Conservation (phyloP, 2,329 filamentous ascomycete genomes). For the Neofusicoccum parvum region DNA sequence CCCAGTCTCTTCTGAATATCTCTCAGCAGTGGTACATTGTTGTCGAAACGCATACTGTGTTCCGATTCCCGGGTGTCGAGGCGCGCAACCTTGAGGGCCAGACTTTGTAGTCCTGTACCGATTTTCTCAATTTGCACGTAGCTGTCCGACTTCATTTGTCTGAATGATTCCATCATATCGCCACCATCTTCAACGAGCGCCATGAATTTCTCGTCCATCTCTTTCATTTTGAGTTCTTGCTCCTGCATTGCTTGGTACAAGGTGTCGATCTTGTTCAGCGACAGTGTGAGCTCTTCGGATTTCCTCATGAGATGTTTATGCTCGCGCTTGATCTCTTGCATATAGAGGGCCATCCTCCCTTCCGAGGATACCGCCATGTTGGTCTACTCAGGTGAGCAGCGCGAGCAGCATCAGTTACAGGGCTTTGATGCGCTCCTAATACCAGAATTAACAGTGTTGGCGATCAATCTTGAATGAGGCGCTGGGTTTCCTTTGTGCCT, state of each 20-base stretch:
- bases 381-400: no score
- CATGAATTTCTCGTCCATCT: background rate
- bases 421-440: no score
- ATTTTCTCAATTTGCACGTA: conserved; percentile 10
- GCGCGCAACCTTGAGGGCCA: conserved; percentile 21
- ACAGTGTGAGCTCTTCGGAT: conserved; percentile 18
- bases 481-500: no score
- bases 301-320: conserved; percentile 18
- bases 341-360: conserved; percentile 1
- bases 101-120: background rate
- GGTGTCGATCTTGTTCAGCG: background rate
- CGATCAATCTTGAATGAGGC: no score
- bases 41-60: background rate
- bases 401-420: no score
- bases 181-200: background rate
- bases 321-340: conserved; percentile 12
- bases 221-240: conserved; percentile 9
- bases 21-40: background rate
- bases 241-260: conserved; percentile 12
- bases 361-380: background rate
- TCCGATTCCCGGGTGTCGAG: conserved; percentile 10
- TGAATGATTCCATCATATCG: background rate
- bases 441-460: no score
- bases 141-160: background rate
- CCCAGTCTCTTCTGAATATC: conserved; percentile 3